Percentiles rank a stretch among this genome's conserved stretches.
phyloP scores from a whole-genome alignment of 306 rosid genomes.

The Leucaena leucocephala region DNA sequence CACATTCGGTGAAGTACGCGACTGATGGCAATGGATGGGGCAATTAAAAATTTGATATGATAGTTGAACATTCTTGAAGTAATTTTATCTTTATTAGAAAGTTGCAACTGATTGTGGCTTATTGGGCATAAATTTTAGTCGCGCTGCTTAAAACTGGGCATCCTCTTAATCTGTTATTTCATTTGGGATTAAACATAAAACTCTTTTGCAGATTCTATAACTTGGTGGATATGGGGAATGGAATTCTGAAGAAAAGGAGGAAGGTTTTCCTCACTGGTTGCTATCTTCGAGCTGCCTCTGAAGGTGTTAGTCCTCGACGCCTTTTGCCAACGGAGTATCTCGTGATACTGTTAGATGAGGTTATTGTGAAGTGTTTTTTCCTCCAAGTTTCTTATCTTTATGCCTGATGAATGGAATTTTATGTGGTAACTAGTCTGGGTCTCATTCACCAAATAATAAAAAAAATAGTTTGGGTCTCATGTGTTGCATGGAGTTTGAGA shows the following conservation, averaged over 20 bases:
- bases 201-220: constrained; percentile 67
- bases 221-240: constrained; percentile 57
- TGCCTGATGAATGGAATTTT: constrained; percentile 30
- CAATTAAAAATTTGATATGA: background rate
- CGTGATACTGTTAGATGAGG: constrained; percentile 83
- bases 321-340: constrained; percentile 93
- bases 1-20: background rate
- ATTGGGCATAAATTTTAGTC: background rate
- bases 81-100: background rate
- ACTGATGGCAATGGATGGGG: constrained; percentile 6
- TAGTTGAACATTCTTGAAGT: background rate
- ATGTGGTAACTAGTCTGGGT: background rate
- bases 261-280: constrained; percentile 90
- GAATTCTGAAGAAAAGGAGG: constrained; percentile 85
- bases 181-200: constrained; percentile 19
- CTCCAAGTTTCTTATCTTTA: background rate
- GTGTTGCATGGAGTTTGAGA: background rate
- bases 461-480: background rate
- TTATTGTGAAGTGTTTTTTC: constrained; percentile 34
- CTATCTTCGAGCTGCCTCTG: constrained; percentile 75
- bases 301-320: constrained; percentile 69
- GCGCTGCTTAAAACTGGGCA: background rate
- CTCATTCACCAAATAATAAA: background rate
- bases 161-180: constrained; percentile 27
- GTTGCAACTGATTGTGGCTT: constrained; percentile 10